A percentile compares a stretch with the other conserved stretches of the same genome.
These are phyloP conservation scores for Raddia guianensis DNA, from an alignment of 176 grass and related monocot genomes.

Conservation along the genomic window DNA sequence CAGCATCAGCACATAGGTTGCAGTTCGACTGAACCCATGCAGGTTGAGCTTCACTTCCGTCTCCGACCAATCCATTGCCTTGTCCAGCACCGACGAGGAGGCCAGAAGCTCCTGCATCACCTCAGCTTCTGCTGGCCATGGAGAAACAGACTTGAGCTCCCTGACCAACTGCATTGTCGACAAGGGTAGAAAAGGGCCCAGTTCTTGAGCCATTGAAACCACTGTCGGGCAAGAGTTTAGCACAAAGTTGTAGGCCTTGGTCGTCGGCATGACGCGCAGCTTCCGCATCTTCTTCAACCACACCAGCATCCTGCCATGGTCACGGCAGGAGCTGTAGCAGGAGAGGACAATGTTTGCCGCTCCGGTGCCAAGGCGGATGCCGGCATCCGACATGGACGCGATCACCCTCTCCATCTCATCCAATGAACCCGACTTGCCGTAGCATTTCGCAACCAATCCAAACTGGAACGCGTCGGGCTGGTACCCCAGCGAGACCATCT, in stretches of 20 bases:
- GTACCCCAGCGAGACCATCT: constrained; percentile 59
- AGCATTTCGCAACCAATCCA: constrained; percentile 67
- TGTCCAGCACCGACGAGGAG: constrained; percentile 51
- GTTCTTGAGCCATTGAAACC: constrained; percentile 36
- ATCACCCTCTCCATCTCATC: constrained; percentile 71
- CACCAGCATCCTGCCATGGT: constrained; percentile 49
- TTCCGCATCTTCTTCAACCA: constrained; percentile 71
- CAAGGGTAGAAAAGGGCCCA: constrained; percentile 50
- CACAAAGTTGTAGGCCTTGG: constrained; percentile 63
- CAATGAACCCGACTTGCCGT: constrained; percentile 56
- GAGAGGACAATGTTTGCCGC: constrained; percentile 76
- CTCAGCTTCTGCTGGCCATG: constrained; percentile 52
- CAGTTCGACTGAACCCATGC: constrained; percentile 65
- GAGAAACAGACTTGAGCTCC: constrained; percentile 50
- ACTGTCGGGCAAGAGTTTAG: constrained; percentile 62
- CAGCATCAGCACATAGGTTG: constrained; percentile 76
- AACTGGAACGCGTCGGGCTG: constrained; percentile 66
- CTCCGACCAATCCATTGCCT: constrained; percentile 65
- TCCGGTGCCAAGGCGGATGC: constrained; percentile 53
- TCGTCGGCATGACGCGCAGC: constrained; percentile 32
- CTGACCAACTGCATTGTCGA: constrained; percentile 43
- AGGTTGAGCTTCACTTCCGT: constrained; percentile 83
- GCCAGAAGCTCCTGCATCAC: constrained; percentile 60
- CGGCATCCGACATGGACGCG: constrained; percentile 60
- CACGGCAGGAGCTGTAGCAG: constrained; percentile 65